Conservation (phyloP, 371 early-diverging fungal genomes). For the Mucor racemosus region DNA sequence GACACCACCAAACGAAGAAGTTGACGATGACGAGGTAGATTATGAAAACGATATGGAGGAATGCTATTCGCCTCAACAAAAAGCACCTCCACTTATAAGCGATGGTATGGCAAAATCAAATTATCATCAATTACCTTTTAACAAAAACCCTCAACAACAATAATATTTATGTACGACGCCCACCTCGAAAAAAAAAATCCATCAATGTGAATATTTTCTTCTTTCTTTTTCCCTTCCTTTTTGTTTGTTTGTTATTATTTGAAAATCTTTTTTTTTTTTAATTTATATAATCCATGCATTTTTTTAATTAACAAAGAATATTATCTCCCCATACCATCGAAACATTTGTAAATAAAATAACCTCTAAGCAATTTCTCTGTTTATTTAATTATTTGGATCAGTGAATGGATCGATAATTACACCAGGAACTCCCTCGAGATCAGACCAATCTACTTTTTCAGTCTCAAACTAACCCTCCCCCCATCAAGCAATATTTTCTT, state of each 20-base stretch:
- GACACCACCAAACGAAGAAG: not conserved
- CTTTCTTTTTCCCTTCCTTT: not conserved
- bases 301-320: not conserved
- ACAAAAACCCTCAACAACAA: not conserved
- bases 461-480: too few species aligned
- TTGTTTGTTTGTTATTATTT: not conserved
- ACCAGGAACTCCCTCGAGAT: too few species aligned
- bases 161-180: not conserved
- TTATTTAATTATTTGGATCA: not conserved
- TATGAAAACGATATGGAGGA: constrained; percentile 9
- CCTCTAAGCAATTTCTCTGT: not conserved
- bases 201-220: not conserved
- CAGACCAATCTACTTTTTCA: not conserved
- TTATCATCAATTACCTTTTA: constrained; percentile 20
- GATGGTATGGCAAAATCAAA: constrained; percentile 15
- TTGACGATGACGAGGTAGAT: not conserved
- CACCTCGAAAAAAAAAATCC: not conserved
- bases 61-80: constrained; percentile 24
- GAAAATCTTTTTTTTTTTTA: not conserved
- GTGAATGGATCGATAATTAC: not conserved
- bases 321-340: not conserved
- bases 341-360: not conserved
- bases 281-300: not conserved
- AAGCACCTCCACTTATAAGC: constrained; percentile 18
- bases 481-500: too few species aligned